These are phyloP conservation scores for Boletus rubescentipes DNA, from an alignment of 768 basidiomycete species.

Conservation along the genomic window DNA sequence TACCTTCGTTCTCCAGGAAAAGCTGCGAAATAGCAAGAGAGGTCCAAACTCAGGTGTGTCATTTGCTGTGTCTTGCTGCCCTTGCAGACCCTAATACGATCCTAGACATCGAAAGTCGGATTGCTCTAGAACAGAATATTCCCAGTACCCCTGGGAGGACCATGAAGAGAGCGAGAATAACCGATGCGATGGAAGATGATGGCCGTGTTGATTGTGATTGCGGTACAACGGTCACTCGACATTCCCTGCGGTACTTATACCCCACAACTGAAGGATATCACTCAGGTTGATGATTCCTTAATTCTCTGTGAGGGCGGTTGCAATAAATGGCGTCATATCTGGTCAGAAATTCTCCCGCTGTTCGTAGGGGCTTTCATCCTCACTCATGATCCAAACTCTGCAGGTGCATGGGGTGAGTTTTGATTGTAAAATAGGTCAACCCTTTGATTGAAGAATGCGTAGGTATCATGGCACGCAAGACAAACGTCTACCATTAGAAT, in stretches of 20 bases:
- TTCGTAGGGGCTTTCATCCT: background rate
- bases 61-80: constrained; percentile 25
- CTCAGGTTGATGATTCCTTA: constrained; percentile 53
- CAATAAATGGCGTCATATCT: constrained; percentile 71
- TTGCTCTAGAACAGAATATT: constrained; percentile 12
- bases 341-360: constrained; percentile 42
- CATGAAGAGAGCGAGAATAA: constrained; percentile 7
- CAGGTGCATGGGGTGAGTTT: constrained; percentile 41
- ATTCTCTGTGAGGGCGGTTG: constrained; percentile 75
- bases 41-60: constrained; percentile 47
- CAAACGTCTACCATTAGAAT: constrained; percentile 54
- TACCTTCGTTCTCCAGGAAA: constrained; percentile 40
- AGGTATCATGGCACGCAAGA: constrained; percentile 68
- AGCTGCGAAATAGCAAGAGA: constrained; percentile 18
- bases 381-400: background rate
- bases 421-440: background rate
- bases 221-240: constrained; percentile 46
- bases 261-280: background rate
- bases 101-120: constrained; percentile 36
- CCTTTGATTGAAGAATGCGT: background rate
- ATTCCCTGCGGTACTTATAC: background rate
- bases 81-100: background rate
- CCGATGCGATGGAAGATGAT: constrained; percentile 29
- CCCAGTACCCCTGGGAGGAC: background rate
- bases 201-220: constrained; percentile 67